Conservation (phyloP, 225 moss, liverwort and hornwort genomes). For the Neckera pumila region DNA sequence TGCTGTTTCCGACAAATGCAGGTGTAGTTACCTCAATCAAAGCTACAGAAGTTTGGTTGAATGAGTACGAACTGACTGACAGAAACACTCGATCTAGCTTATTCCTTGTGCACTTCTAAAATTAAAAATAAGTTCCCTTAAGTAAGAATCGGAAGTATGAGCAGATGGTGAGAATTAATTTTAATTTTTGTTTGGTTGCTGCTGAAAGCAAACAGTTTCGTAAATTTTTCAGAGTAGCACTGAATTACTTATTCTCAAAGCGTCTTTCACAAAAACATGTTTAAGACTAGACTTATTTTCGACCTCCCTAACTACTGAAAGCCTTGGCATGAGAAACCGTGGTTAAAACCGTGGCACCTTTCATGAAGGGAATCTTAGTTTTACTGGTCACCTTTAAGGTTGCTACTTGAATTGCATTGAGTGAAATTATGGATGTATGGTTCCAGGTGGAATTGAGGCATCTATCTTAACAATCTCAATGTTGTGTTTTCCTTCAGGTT, state of each 20-base stretch:
- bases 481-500: slow-evolving; percentile 16
- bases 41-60: not conserved
- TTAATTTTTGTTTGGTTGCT: not conserved
- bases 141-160: not conserved
- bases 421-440: not conserved
- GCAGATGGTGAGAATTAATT: not conserved
- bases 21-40: not conserved
- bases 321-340: not conserved
- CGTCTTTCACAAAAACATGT: not conserved
- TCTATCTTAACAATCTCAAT: not conserved
- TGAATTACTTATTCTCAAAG: not conserved
- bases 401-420: not conserved
- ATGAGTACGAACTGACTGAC: not conserved
- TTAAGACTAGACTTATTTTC: too few relatives aligned
- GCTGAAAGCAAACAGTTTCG: not conserved
- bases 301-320: not conserved
- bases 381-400: not conserved
- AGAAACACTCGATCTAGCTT: not conserved
- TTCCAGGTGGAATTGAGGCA: not conserved
- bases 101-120: not conserved
- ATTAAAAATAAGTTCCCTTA: too few relatives aligned
- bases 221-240: too few relatives aligned
- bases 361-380: not conserved
- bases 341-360: not conserved
- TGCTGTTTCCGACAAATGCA: too few relatives aligned